Evolutionary conservation across 1,139 yeast species (phyloP), one percentile per base, ranked within the genome.

Genomic region (Sporopachydermia cereana): DNA sequence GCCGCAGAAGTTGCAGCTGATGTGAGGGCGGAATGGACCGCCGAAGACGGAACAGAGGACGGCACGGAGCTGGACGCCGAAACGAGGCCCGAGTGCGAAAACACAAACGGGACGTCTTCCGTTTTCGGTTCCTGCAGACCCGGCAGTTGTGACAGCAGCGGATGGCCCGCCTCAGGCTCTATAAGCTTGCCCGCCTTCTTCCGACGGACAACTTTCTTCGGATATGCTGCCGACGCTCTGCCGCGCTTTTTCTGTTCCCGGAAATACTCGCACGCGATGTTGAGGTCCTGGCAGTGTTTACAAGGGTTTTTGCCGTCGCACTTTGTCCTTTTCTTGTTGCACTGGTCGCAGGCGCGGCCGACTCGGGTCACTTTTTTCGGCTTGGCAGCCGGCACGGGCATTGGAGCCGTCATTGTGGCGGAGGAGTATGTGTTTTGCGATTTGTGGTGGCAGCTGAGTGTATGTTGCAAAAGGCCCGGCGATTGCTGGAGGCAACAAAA

Each of bases 201-300:
- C 22, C 39, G 18, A 16, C 39, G 18, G 5, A 34, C 39, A 34
- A 49, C 48, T 7, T 52, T 48, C 31, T 50, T 55, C 16, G 56
- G 47, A 36, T 59, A 59, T 12, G 58, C 54, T 39, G 52, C 52
- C 22, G 58, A 50, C 3, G 68, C 69, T 43, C 69, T 57, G 14
- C 71, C 71, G 41, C 71, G 56, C 50, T 64, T 63, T 50, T 61
- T 64, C 36, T 67, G 68, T 24, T 59, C 54, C 30, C 71, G 54
- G 2, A 61, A 50, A 47, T 67, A 67, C 1, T 66, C 63, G 46
- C 71, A 67, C 1, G 53, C 48, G 12, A 58, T 34, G 17, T 34
- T 34, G 22, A 43, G 31, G 42, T 47, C 49, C n/a, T 41, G 25
- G 31, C 52, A 50, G 23, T 48, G 47, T 2, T 43, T 48, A 34